Base-by-base conservation (phyloP, 345 rosid species). In the Eucalyptus urophylla region DNA sequence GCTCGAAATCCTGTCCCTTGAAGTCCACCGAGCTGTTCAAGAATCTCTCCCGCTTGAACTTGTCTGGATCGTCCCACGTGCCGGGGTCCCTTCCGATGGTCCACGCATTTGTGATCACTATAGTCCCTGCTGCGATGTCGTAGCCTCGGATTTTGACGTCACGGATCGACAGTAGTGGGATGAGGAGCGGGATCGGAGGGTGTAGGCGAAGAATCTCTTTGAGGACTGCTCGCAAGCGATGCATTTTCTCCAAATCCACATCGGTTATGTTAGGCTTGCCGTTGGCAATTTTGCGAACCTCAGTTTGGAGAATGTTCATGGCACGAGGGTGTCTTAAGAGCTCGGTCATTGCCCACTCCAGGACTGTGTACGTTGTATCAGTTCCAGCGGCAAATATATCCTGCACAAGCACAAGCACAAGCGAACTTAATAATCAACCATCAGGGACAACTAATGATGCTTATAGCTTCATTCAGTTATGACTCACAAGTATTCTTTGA, bases 261-360 rank as follows among this genome's bases (percentile, higher is more conserved):
- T 90, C 91, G 37, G 69, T 67, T 49, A 91, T 76, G 5, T 21
- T 6, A 14, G 33, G 10, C 87, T 88, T 90, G 60, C 54, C 44
- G 2, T 19, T 25, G 7, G 80, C 54, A 5, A 92, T 62, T 51
- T 45, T 4, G 50, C 91, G 72, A 2, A 93, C 49, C 58, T 92
- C 93, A 21, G 81, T 56, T 44, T 92, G 92, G 14, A 88, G 62
- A 62, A 44, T n/a, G 86, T 91, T 69, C 92, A 92, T 86, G 16
- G 87, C 91, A 8, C 33, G 11, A 5, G 94, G 95, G 86, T 92
- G 93, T 40, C 89, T 88, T 37, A 92, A 25, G 37, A 92, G 91
- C 86, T 90, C 92, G 27, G 93, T 33, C 94, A 93, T 92, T n/a
- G 89, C 89, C 94, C 93, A 90, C 53, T 92, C 93, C 13, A 93